These are phyloP conservation scores for Pseudophaeomoniella oleicola DNA, from an alignment of 2,329 filamentous ascomycete species.

Conservation along the genomic window DNA sequence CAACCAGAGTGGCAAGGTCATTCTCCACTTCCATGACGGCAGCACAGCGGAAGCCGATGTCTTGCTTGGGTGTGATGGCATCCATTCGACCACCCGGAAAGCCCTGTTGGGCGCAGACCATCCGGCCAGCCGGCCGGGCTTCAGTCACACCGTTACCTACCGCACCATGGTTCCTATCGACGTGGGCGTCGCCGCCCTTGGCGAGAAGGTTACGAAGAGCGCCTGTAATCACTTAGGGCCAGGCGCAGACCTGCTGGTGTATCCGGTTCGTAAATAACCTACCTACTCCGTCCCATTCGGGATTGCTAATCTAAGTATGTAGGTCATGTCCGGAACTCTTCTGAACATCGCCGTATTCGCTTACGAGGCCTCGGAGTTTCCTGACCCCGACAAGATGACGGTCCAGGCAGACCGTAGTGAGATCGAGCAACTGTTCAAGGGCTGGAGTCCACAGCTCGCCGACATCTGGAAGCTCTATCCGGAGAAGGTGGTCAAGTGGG, in stretches of 20 bases:
- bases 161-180: neutral
- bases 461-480: neutral
- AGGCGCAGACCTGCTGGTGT: conserved; percentile 1
- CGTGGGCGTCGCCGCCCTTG: neutral
- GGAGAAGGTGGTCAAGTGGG: conserved; percentile 1
- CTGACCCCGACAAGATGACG: neutral
- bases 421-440: neutral
- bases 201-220: neutral
- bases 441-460: neutral
- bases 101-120: conserved; percentile 6
- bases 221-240: neutral
- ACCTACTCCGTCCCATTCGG: neutral
- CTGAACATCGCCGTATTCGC: conserved; percentile 1
- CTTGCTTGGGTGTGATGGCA: conserved; percentile 12
- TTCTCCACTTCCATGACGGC: neutral
- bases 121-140: conserved; percentile 4
- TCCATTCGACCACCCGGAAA: conserved; percentile 8
- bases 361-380: neutral
- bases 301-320: neutral
- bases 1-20: neutral
- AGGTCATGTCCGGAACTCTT: neutral
- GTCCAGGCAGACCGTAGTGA: neutral
- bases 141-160: neutral
- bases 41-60: neutral
- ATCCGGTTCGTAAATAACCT: conserved; percentile 1